Evolutionary conservation across 805 yeast species (phyloP), one percentile per base, ranked within the genome.

Genomic region (Zygoascus biomembranicola): DNA sequence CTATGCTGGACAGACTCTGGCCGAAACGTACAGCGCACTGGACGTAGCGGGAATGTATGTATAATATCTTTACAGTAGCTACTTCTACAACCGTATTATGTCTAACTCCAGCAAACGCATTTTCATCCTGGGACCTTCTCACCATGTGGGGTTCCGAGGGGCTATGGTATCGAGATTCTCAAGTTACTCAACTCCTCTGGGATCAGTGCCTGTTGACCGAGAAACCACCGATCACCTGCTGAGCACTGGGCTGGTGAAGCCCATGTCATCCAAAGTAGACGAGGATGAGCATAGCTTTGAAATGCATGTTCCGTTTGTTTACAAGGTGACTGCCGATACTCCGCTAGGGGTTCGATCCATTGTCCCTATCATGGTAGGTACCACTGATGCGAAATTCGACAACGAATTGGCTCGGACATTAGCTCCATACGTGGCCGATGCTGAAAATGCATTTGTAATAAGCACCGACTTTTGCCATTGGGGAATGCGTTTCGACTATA

Each of bases 391-490:
- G 14, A 56, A 55, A 2, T 69, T 77, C 46, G 80, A 79, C 52
- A 58, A 64, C 8, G 64, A 68, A 16, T 62, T 87, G 16, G 84
- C 84, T 0, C 59, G 63, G 2, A 60, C 72, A 1, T 69, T 92
- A 52, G 65, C 68, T 9, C 80, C 84, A 1, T 84, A 76, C 61
- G 63, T 88, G 51, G 66, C 66, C 5, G 77, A 82, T 60, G 75
- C 77, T 32, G 68, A 69, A 23, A 81, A 80, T 61, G 83, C 88
- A 1, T 87, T 94, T 66, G 80, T 88, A 14, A 76, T 94, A 3
- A 86, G 95, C 65, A 80, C 92, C 1, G 99, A 94, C 71, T 94
- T 94, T 63, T 90, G 97, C 64, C 99, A 94, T 66, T 94, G 99
- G 99, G 90, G 90, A 1, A 60, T 73, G 2, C 67, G 87, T 41